These are phyloP conservation scores for Hydnomerulius pinastri DNA, from an alignment of 768 basidiomycete species.

Conservation along the genomic window DNA sequence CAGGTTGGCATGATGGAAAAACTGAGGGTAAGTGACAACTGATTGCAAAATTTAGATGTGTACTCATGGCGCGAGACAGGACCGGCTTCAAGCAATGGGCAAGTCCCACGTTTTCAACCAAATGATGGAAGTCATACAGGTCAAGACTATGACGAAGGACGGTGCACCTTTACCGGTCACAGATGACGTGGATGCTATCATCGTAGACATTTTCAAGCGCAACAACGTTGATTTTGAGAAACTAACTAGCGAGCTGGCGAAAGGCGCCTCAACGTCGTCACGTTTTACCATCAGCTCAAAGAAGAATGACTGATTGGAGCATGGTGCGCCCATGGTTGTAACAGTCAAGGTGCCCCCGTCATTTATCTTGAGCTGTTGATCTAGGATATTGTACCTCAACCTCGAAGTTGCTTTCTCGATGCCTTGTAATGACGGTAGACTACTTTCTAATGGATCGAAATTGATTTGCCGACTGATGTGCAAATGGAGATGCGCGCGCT, in stretches of 20 bases:
- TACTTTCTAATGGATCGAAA: background rate
- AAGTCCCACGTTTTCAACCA: conserved; percentile 32
- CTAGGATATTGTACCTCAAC: too few species aligned
- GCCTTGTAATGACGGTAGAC: too few species aligned
- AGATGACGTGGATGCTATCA: conserved; percentile 32
- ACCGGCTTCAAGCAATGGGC: conserved; percentile 30
- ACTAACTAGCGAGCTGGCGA: conserved; percentile 25
- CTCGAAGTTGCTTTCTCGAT: background rate
- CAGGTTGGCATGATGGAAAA: conserved; percentile 31
- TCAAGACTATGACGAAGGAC: conserved; percentile 29
- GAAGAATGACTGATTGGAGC: conserved; percentile 26
- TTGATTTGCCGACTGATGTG: background rate
- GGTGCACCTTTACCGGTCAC: conserved; percentile 25
- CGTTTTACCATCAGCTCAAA: conserved; percentile 29
- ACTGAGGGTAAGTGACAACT: conserved; percentile 25
- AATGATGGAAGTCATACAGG: conserved; percentile 35
- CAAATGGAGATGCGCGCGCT: background rate
- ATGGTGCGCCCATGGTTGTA: conserved; percentile 2
- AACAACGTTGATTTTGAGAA: conserved; percentile 33
- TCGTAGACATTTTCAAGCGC: conserved; percentile 33
- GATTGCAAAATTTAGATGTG: background rate
- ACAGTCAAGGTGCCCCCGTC: too few species aligned
- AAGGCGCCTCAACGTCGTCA: conserved; percentile 16
- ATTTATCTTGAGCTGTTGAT: too few species aligned
- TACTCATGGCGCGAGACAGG: conserved; percentile 14